phyloP scores from a whole-genome alignment of 176 grass and related monocot genomes.

The Guadua angustifolia region DNA sequence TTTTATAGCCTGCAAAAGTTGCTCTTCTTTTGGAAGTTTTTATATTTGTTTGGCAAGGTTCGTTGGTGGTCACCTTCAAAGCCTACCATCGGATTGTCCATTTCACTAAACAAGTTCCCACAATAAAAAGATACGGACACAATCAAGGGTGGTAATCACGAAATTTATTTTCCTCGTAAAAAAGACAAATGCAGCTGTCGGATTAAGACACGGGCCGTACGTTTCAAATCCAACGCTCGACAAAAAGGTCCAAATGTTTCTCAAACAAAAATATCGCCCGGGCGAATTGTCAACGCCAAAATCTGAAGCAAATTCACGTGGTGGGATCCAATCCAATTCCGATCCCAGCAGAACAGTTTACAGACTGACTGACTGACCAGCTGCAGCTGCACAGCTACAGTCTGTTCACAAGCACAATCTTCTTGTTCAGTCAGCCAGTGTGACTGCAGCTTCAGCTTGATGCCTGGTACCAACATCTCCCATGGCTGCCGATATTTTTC shows the following conservation, averaged over 20 bases:
- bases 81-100: not conserved
- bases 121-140: not conserved
- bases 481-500: conserved; percentile 15
- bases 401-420: not conserved
- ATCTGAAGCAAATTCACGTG: not conserved
- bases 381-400: not conserved
- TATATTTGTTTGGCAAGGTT: not conserved
- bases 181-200: not conserved
- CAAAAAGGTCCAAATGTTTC: not conserved
- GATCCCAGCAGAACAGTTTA: not conserved
- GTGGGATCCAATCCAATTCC: not conserved
- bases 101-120: conserved; percentile 12
- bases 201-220: not conserved
- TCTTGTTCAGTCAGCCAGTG: not conserved
- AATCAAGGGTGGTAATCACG: not conserved
- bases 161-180: not conserved
- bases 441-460: not conserved
- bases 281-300: not conserved
- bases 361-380: not conserved
- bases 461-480: not conserved
- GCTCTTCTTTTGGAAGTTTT: conserved; percentile 23
- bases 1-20: conserved; percentile 34
- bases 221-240: not conserved
- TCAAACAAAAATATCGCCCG: not conserved
- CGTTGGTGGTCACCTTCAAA: not conserved